Base-by-base conservation (phyloP, 495 filamentous ascomycete genomes). In the Aspergillus hancockii region DNA sequence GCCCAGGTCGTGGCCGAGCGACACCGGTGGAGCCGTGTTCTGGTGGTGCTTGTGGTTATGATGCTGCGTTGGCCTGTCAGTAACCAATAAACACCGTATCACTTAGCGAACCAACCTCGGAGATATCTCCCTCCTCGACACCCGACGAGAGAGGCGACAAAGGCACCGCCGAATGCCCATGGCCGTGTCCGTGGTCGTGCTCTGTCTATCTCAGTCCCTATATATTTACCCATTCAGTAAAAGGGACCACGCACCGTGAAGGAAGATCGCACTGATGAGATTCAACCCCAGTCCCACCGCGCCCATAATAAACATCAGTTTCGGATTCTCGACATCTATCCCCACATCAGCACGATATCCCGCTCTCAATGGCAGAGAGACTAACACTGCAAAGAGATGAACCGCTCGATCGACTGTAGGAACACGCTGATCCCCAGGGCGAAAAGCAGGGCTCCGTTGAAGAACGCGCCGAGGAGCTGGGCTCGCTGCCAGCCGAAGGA, bases 371-470 rank as follows among this genome's bases (percentile, higher is more conserved):
- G 36, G 36, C 7, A 41, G n/a, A 34, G 14, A 4, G 14, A 60
- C 45, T 19, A 28, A 80, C 77, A 31, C 47, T 79, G 66, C 3
- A 78, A 38, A 3, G 71, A 61, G n/a, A 96, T 76, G 64, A 96
- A 89, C 25, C 92, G 86, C 55, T 90, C 88, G 19, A 95, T 79
- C 16, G 92, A 91, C 71, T 97, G 93, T 50, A 97, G 81, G 62
- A 96, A 89, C 63, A 97, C 93, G 22, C 91, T 90, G 19, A 96
- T 78, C 68, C 91, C 95, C 18, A 97, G 81, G 0, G 88, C 92
- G 56, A 97, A 86, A 31, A 97, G 78, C 69, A 97, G 92, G 10
- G 94, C 91, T 52, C 92, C 92, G 66, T 97, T 97, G 75, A 95
- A 88, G 60, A 94, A 86, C 16, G 92, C 92, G 55, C 92, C 92